Base-by-base conservation (phyloP, 306 rosid species). In the Senna tora region DNA sequence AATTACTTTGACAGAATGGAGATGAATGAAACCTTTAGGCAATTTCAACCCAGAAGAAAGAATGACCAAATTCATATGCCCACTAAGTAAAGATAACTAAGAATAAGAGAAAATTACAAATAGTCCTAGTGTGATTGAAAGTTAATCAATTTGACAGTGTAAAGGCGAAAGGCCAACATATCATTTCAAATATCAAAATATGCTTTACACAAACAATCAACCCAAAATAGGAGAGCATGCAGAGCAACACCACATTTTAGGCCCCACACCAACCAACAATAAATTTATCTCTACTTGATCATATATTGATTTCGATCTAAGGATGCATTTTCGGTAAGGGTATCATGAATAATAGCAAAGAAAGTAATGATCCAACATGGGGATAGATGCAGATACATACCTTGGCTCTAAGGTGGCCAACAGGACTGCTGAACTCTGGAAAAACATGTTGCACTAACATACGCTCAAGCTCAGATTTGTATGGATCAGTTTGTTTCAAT, bases 371-470 rank as follows among this genome's bases (percentile, higher is more conserved):
- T 42, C 67, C 13, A 39, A 61, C 76, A 77, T 30, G 16, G 6
- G 32, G 25, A 33, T 41, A 54, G 15, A 39, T 42, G 46, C 45
- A 61, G 19, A 41, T 50, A 75, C 82, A 70, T 73, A 91, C 98
- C 97, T 93, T 93, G 36, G 98, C 98, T 75, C 98, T 87, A 55
- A 93, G 98, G 86, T 93, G 96, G 77, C 98, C 98, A 84, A 86
- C 85, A 6, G 88, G 96, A 84, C 96, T 90, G 83, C 81, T 86
- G 79, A 93, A 93, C 85, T 93, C 98, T 8, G 94, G 98, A 83
- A 93, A 93, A 54, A 93, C 98, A 73, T 93, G 98, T 77, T 93
- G 97, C 84, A 93, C 98, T 74, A 93, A 70, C 98, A 93, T 90
- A 11, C 74, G 89, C 88, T 93, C 98, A 55, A 93, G 96, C 84